phyloP scores from a whole-genome alignment of 768 basidiomycete species.

The Lactarius sanguifluus region DNA sequence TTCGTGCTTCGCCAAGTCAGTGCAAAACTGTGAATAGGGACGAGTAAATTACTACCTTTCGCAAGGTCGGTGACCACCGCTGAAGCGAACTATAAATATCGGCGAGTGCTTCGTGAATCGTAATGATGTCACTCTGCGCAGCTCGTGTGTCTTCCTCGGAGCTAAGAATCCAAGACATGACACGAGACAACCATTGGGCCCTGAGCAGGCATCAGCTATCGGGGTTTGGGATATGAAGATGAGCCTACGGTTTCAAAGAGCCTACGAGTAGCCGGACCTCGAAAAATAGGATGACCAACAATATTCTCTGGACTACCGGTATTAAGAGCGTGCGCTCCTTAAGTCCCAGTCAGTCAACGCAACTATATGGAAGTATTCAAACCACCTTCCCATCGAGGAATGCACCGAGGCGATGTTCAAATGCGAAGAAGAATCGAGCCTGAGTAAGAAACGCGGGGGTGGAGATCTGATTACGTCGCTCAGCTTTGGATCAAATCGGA shows the following conservation, averaged over 20 bases:
- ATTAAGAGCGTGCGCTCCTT: conserved; percentile 56
- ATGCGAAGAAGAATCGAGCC: conserved; percentile 28
- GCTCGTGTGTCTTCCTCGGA: conserved; percentile 26
- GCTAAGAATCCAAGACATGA: conserved; percentile 46
- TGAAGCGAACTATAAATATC: conserved; percentile 19
- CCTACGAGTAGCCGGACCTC: conserved; percentile 63
- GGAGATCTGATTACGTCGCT: conserved; percentile 17
- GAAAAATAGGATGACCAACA: conserved; percentile 60
- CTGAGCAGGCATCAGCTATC: conserved; percentile 33
- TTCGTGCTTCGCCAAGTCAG: conserved; percentile 21
- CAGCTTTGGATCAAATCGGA: background rate
- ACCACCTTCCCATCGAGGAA: conserved; percentile 21
- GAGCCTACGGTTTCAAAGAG: conserved; percentile 59
- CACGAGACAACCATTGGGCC: conserved; percentile 47
- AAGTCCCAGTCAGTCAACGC: background rate
- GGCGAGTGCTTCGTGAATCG: conserved; percentile 1
- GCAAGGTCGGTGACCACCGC: conserved; percentile 16
- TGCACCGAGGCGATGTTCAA: conserved; percentile 26
- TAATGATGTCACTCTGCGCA: conserved; percentile 1
- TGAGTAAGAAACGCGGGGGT: conserved; percentile 17
- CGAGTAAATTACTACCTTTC: conserved; percentile 13
- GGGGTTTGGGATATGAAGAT: background rate
- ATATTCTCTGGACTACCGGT: conserved; percentile 56
- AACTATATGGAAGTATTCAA: background rate
- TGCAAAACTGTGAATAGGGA: background rate